Base-by-base conservation (phyloP, 768 basidiomycete species). In the Boletales sp. region DNA sequence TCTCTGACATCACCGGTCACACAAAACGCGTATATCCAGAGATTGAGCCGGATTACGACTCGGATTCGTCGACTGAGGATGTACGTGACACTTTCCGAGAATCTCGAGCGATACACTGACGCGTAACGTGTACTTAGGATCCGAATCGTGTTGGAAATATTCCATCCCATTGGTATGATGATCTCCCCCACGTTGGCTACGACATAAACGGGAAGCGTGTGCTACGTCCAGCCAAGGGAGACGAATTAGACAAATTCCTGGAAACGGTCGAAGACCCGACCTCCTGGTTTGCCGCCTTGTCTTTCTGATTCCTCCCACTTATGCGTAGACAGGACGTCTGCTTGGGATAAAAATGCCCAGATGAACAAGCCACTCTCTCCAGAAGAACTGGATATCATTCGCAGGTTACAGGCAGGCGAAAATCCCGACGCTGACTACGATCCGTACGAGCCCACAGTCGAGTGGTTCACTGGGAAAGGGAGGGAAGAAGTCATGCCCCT, bases 141-240 rank as follows among this genome's bases (percentile, higher is more conserved):
- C 90, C 89, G n/a, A 98, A 96, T 65, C 90, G 94, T 52, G 83
- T 96, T 58, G 96, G 96, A 46, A 80, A 95, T 70, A 75, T 99
- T 54, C 96, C 96, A 41, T 87, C 88, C 79, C 94, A 99, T 63
- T 99, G 95, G 94, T 99, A 99, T 68, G 96, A 98, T 66, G 94
- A 98, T 74, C 75, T 99, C 58, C 96, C 96, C n/a, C 96, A 99
- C 70, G 81, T 99, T 64, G 96, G 96, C 41, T 99, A 99, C 71
- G 83, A 93, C 68, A 84, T 98, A 59, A 82, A 94, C 66, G 96
- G 96, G 47, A 95, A 92, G 72, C 86, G 86, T 66, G 85, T 99
- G 42, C 78, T 98, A 55, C 87, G 93, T 46, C 94, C 96, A 12
- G 95, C 93, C 38, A 84, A 86, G 59, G 94, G 94, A 39, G 96